Conservation (phyloP, 2,329 filamentous ascomycete species). For the Ophiostoma australiae region DNA sequence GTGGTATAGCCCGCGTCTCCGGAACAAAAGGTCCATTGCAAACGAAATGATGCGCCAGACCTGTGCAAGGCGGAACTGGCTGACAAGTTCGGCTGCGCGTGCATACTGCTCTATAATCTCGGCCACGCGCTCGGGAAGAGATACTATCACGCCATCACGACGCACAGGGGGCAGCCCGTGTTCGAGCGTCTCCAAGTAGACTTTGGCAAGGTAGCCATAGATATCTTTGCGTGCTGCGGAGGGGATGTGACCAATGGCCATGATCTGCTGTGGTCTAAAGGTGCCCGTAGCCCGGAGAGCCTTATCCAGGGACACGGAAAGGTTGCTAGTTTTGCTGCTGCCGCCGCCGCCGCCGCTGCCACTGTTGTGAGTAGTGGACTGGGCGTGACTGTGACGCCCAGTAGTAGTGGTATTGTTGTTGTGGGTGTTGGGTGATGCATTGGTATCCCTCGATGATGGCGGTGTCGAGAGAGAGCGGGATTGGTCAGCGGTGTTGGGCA, state of each 20-base stretch:
- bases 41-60: conserved; percentile 60
- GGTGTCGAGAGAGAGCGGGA: conserved; percentile 45
- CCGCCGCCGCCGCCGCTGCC: background rate
- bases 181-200: conserved; percentile 53
- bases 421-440: background rate
- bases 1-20: conserved; percentile 53
- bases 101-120: conserved; percentile 54
- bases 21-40: conserved; percentile 50
- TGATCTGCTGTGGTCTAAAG: conserved; percentile 57
- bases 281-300: conserved; percentile 53
- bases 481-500: conserved; percentile 36
- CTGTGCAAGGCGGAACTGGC: conserved; percentile 57
- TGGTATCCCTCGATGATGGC: conserved; percentile 33
- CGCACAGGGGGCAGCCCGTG: conserved; percentile 43
- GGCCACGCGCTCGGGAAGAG: conserved; percentile 45
- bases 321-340: conserved; percentile 32
- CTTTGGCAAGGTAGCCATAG: conserved; percentile 53
- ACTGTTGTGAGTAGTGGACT: background rate
- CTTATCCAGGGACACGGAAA: conserved; percentile 49
- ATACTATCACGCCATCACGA: conserved; percentile 27
- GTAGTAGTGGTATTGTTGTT: background rate
- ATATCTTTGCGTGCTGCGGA: conserved; percentile 46
- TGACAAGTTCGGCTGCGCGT: conserved; percentile 51
- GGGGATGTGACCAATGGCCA: conserved; percentile 57
- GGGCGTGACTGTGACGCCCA: background rate